Base-by-base conservation (phyloP, 805 yeast species). In the Pichia gijzeniarum region DNA sequence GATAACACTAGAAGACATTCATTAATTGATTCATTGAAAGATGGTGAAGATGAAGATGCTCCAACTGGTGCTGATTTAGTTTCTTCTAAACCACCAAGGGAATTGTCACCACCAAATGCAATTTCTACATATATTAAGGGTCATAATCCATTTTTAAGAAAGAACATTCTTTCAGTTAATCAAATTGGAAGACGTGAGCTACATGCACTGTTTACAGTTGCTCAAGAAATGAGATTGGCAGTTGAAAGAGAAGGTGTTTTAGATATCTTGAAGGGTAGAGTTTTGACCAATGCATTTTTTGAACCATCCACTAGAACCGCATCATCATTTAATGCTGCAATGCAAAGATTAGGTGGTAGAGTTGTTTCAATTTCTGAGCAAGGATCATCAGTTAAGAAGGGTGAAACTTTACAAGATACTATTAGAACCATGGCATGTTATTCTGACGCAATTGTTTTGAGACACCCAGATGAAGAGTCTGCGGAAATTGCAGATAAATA, bases 281-380 rank as follows among this genome's bases (percentile, higher is more conserved):
- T 93, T 45, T 74, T 93, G 60, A 87, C 96, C 40, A 95, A 98
- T 10, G 82, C 93, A 73, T 93, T 93, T 74, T 93, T 89, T 67
- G 99, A 93, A 72, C 99, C 99, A 56, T 88, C 96, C 5, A 95
- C 99, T 34, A 80, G 99, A 70, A 93, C 99, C 30, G 80, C 95
- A 17, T 81, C 97, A 19, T 93, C 98, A 1, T 95, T 95, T 64
- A 96, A 93, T 65, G 96, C 96, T 58, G 99, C 99, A 49, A 93
- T 93, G 99, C 98, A 93, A 74, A 85, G 99, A 72, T 76, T 93
- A 58, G 99, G 99, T 66, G 99, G 99, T 63, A 80, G 96, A 68
- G 95, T 89, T 56, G 85, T 95, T 55, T 77, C 95, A 45, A 85
- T 93, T 53, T 76, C 85, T 51, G 85, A 93, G 49, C 80, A 77